A percentile compares a stretch with the other conserved stretches of the same genome.
Evolutionary conservation across 2,329 filamentous ascomycete species (phyloP).

Genomic region (Pseudogymnoascus sp.): DNA sequence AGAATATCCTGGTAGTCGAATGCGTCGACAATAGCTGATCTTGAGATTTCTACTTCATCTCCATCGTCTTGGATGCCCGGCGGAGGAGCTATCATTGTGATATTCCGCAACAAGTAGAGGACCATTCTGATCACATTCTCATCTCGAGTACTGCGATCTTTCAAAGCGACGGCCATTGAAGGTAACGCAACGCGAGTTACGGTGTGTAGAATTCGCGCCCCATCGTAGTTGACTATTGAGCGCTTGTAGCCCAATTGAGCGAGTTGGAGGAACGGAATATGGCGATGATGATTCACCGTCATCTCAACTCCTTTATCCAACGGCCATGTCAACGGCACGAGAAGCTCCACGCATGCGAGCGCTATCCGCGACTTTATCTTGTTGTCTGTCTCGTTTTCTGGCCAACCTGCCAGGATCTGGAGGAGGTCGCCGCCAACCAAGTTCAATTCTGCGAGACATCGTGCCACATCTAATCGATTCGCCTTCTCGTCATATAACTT

Average conservation of each 20-base stretch:
- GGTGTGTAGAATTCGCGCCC: conserved; percentile 67
- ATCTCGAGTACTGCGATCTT: conserved; percentile 70
- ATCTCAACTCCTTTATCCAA: conserved; percentile 72
- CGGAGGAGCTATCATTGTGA: conserved; percentile 74
- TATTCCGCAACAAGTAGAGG: conserved; percentile 81
- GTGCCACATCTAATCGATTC: conserved; percentile 88
- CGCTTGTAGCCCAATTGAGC: conserved; percentile 87
- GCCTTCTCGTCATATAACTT: conserved; percentile 89
- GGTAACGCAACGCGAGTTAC: conserved; percentile 75
- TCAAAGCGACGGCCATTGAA: conserved; percentile 69
- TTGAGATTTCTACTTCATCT: conserved; percentile 83
- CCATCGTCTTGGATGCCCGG: conserved; percentile 66
- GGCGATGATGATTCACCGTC: conserved; percentile 87
- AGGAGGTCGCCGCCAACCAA: conserved; percentile 83
- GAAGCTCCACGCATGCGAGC: conserved; percentile 77
- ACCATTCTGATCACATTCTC: conserved; percentile 88
- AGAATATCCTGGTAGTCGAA: conserved; percentile 90
- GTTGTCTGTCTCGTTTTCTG: conserved; percentile 62
- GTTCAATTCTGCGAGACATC: conserved; percentile 86
- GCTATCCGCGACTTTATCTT: conserved; percentile 71
- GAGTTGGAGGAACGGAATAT: conserved; percentile 81
- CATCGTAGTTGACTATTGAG: conserved; percentile 75
- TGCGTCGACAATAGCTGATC: conserved; percentile 78
- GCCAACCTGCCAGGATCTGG: conserved; percentile 79
- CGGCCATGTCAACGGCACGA: conserved; percentile 92